Evolutionary conservation across 371 early-diverging fungal species (phyloP), one percentile per base, ranked within the genome.

Genomic region (Actinomortierella ambigua): DNA sequence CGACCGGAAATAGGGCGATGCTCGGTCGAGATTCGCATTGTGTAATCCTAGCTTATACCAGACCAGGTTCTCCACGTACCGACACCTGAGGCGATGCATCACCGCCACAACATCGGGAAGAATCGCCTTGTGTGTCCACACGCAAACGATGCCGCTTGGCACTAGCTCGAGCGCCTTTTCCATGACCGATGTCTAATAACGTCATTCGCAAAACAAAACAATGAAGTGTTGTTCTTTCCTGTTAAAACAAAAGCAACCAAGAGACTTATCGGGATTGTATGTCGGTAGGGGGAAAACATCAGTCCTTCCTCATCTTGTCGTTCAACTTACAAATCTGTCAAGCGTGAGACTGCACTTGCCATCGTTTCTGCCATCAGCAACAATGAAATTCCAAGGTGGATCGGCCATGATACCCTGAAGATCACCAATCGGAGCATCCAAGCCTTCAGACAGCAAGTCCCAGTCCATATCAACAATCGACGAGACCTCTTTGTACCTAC

Each of bases 51-150:
- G 82, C 58, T 86, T 85, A 76, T 82, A 88, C 88, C 88, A 88
- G 7, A 85, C 84, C 42, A 88, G 65, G 59, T 88, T 88, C 58
- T 88, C 88, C 2, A 88, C 86, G 69, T 88, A 88, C 66, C 78
- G 80, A 61, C 84, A 85, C 42, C 81, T 86, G 5, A 85, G 63
- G 17, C 76, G 57, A 53, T 78, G 81, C 86, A 88, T 85, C 55
- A 81, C 77, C 8, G 80, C 69, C 20, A 88, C 84, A 0, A 88
- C 79, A 50, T 84, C 85, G 0, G 83, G 82, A 48, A 85, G 81
- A 49, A 85, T 76, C 0, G 81, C 63, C 55, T 88, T 88, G 57
- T 86, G 86, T 17, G 81, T 81, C 88, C 88, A 88, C 11, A 88
- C 64, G 55, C 86, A 85, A 11, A 86, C 75, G 46, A 88, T 78